Evolutionary conservation across 2,329 filamentous ascomycete genomes (phyloP), one percentile per base, ranked within the genome.

Genomic region (Aspergillus sp.): DNA sequence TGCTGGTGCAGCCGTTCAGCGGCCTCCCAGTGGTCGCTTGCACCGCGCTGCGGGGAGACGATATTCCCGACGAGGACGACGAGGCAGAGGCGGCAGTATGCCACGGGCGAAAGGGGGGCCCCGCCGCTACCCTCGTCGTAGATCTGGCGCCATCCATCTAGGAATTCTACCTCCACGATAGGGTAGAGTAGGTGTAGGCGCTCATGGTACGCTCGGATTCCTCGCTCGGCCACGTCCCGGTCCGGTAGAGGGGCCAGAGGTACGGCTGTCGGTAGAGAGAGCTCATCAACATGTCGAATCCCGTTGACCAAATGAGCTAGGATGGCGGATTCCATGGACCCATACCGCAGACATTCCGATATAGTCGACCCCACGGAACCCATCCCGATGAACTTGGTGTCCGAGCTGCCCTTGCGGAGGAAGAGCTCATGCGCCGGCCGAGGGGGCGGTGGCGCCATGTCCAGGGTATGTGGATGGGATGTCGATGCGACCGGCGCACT

Each of bases 361-460:
- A 57, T 34, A 0, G 54, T 57, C 25, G 43, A 46, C 5, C 54
- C 54, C 47, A 57, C 45, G 7, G 54, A 57, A 15, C 45, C 45
- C 43, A 57, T 31, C 4, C 54, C 54, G 9, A 48, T 46, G 22
- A 48, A 57, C 15, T 47, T 57, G 8, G 43, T 57, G 19, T 57
- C 54, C 7, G 43, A 23, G 6, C 23, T 31, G 15, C 45, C 54
- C 22, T 57, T 57, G 0, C 45, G 43, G 2, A 57, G 30, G 22
- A 57, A 57, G n/a, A 57, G 43, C n/a, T 53, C 31, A 41, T 53
- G 50, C 31, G 50, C 50, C 23, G 50, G 34, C 22, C 50, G 30
- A 3, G 23, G 15, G 9, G 43, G 54, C 8, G 45, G 17, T 15
- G 54, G 9, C 13, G 34, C 34, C 34, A 41, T 41, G 28, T 19